phyloP scores from a whole-genome alignment of 192 early-diverging fungal species.

The Glomus cerebriforme region DNA sequence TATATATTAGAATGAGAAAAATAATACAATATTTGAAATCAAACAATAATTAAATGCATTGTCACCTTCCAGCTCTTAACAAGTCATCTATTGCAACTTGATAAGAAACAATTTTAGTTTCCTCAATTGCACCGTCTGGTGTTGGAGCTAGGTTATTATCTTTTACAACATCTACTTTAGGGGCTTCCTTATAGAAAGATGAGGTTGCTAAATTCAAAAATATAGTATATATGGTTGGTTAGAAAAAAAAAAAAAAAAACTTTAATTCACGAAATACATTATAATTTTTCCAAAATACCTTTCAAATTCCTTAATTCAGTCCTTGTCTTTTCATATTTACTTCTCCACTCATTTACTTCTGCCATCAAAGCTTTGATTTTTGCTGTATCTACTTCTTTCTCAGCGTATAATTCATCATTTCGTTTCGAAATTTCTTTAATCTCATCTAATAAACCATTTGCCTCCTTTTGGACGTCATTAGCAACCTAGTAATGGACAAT shows the following conservation, averaged over 20 bases:
- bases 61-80: slow-evolving; percentile 66
- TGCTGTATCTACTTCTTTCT: slow-evolving; percentile 50
- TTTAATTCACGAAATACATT: background rate
- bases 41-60: background rate
- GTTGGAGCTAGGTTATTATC: slow-evolving; percentile 38
- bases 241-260: too few species aligned
- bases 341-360: slow-evolving; percentile 42
- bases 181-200: slow-evolving; percentile 47
- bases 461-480: slow-evolving; percentile 69
- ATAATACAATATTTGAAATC: background rate
- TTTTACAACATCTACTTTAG: slow-evolving; percentile 43
- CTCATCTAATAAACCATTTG: slow-evolving; percentile 70
- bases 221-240: too few species aligned
- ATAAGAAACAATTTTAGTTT: slow-evolving; percentile 69
- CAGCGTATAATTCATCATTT: slow-evolving; percentile 56
- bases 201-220: slow-evolving; percentile 35
- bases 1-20: too few species aligned
- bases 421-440: slow-evolving; percentile 59
- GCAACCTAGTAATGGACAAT: slow-evolving; percentile 54
- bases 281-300: slow-evolving; percentile 38
- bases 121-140: slow-evolving; percentile 69
- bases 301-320: slow-evolving; percentile 57
- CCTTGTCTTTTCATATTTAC: slow-evolving; percentile 54
- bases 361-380: slow-evolving; percentile 43
- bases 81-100: slow-evolving; percentile 84